Base-by-base conservation (phyloP, 2,329 filamentous ascomycete species). In the Ceratocystis papillata region DNA sequence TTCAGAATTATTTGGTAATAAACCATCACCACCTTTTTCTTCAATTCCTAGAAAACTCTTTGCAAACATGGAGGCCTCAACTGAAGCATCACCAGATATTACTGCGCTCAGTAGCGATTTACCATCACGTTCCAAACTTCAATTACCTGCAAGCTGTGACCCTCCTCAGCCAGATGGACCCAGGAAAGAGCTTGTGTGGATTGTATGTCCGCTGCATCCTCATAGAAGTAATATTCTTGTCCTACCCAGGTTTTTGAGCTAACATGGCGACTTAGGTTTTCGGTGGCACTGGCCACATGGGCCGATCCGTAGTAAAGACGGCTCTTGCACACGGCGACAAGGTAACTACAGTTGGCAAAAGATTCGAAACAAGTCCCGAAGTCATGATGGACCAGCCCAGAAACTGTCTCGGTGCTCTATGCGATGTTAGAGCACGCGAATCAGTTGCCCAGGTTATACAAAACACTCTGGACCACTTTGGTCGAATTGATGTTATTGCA, bases 201-300 rank as follows among this genome's bases (percentile, higher is more conserved):
- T 97, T 73, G 90, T 94, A 80, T 73, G 85, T 79, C 37, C 61
- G 50, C 12, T 37, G 45, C 62, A 37, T 28, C 50, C 37, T 8
- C 10, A 33, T 46, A 22, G 50, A 22, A 67, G 60, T 15, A 65
- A 17, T 45, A 55, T 50, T 62, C 65, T 66, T 62, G 33, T 62
- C 61, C 3, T 33, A 28, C 2, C 55, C 25, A 1, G 6, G 17
- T 3, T 3, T 30, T 3, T 30, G 55, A 17, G 22, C 55, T 59
- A 33, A 59, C 15, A 3, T 37, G 5, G 28, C 37, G 3, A 6
- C 44, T 22, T 68, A 91, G 90, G 80, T 97, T 65, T 99, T 96
- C 76, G 94, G 94, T 62, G 92, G 90, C 62, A 96, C 92, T n/a
- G 94, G 94, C 66, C 94, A 99, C 72, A 96, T 97, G 81, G 94